Conservation (phyloP, 1,284 basidiomycete species). For the Laetiporus sulphureus region DNA sequence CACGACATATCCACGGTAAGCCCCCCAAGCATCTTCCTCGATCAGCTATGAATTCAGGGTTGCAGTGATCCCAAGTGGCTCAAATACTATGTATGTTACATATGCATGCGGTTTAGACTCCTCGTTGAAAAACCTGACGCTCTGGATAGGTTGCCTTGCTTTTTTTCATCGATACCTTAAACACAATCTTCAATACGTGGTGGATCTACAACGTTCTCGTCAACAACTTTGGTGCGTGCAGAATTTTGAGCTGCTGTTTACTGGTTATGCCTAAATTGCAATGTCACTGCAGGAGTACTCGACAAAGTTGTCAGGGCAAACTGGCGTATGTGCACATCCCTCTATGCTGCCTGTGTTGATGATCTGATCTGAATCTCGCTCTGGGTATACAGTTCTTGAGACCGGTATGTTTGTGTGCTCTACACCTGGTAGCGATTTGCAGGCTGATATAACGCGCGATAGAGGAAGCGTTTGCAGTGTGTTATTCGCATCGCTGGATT, state of each 20-base stretch:
- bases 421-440: background rate
- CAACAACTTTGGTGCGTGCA: conserved; percentile 4
- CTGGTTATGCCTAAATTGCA: too few relatives aligned
- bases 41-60: too few relatives aligned
- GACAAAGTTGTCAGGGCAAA: background rate
- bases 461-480: background rate
- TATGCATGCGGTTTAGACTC: background rate
- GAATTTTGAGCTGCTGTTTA: too few relatives aligned
- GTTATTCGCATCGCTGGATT: background rate
- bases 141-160: conserved; percentile 1
- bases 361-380: background rate
- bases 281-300: background rate
- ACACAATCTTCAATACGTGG: conserved; percentile 4
- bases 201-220: conserved; percentile 3
- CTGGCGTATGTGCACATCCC: background rate
- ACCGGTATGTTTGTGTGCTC: conserved; percentile 1
- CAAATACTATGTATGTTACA: conserved; percentile 8
- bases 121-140: too few relatives aligned
- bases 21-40: background rate
- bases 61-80: conserved; percentile 6
- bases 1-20: conserved; percentile 3
- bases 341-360: background rate
- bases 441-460: background rate
- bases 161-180: conserved; percentile 5
- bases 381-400: background rate